phyloP scores from a whole-genome alignment of 2,329 filamentous ascomycete species.

The Diaporthe citriasiana region DNA sequence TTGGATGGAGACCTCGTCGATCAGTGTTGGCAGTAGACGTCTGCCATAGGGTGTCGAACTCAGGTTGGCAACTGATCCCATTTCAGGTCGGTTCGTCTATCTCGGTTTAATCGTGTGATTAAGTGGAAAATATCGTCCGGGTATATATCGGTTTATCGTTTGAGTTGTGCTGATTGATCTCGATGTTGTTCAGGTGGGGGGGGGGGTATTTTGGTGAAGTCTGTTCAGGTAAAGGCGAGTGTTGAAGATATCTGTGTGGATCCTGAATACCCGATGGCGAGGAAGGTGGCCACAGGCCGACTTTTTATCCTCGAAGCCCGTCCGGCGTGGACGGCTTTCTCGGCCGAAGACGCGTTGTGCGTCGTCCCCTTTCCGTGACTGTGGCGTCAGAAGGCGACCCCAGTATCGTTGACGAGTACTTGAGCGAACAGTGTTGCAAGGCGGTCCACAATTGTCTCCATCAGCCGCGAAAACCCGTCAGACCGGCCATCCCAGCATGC shows the following conservation, averaged over 20 bases:
- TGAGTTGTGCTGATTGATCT: neutral
- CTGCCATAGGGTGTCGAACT: constrained; percentile 33
- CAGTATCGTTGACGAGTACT: neutral
- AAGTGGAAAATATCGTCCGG: neutral
- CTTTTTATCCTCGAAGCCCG: constrained; percentile 3
- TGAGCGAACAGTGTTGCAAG: constrained; percentile 3
- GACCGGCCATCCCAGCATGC: neutral
- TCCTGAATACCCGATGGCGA: neutral
- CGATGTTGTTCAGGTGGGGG: neutral
- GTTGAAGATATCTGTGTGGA: neutral
- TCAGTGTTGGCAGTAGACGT: constrained; percentile 40
- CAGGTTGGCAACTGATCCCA: constrained; percentile 38
- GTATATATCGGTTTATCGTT: neutral
- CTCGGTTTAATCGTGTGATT: too few relatives aligned
- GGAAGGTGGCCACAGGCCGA: neutral
- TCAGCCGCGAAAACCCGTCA: neutral
- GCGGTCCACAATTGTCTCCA: constrained; percentile 14
- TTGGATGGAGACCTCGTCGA: constrained; percentile 39
- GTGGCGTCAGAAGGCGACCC: neutral
- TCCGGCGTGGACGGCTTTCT: neutral
- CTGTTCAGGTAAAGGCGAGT: neutral
- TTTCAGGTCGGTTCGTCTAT: neutral
- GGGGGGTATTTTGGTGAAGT: too few relatives aligned
- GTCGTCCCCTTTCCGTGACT: neutral
- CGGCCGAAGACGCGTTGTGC: neutral